phyloP scores from a whole-genome alignment of 2,329 filamentous ascomycete species.

The Microdochium bolleyi region DNA sequence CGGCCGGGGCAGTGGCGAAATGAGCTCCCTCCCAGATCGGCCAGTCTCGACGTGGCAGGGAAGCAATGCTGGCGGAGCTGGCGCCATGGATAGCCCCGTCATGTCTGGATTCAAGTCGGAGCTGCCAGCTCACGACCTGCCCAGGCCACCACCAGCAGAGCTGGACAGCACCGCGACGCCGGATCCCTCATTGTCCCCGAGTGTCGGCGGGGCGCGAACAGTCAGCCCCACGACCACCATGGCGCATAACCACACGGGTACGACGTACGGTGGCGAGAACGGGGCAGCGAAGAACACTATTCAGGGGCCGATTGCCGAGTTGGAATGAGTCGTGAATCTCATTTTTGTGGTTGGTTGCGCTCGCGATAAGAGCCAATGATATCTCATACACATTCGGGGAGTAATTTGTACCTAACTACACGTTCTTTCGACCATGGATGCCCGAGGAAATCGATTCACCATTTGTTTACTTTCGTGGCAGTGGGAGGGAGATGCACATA shows the following conservation, averaged over 20 bases:
- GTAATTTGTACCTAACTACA: too few species aligned
- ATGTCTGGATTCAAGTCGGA: constrained; percentile 8
- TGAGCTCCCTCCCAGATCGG: neutral
- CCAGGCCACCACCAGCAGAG: neutral
- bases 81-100: neutral
- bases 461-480: too few species aligned
- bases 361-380: too few species aligned
- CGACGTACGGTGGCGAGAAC: neutral
- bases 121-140: constrained; percentile 7
- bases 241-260: neutral
- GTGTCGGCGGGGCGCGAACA: neutral
- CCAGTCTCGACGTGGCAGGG: neutral
- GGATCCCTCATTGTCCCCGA: neutral
- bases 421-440: too few species aligned
- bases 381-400: too few species aligned
- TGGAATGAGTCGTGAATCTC: too few species aligned
- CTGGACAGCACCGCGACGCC: neutral
- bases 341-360: too few species aligned
- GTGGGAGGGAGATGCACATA: too few species aligned
- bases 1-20: neutral
- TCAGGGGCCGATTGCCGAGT: neutral
- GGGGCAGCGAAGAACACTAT: neutral
- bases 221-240: neutral
- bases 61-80: neutral
- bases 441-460: too few species aligned